Conservation (phyloP, 208 protist genomes). For the Porcisia hertigi region DNA sequence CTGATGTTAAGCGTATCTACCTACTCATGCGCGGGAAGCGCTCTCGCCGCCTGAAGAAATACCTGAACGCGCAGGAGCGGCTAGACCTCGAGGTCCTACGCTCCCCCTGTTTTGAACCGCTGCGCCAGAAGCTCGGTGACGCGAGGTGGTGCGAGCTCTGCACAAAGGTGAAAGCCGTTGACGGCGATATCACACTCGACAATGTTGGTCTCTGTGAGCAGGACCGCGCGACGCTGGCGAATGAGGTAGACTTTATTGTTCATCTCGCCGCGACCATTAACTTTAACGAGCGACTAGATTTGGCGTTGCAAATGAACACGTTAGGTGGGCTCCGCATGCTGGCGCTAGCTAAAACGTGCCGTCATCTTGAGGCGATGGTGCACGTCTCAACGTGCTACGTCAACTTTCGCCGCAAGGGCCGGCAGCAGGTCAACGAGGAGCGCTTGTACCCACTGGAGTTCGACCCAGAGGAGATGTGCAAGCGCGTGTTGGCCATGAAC, state of each 20-base stretch:
- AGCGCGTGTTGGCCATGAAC: conserved; percentile 72
- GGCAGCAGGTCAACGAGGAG: conserved; percentile 55
- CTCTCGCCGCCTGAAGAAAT: conserved; percentile 62
- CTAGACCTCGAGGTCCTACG: conserved; percentile 76
- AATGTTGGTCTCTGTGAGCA: conserved; percentile 63
- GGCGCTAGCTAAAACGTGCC: conserved; percentile 69
- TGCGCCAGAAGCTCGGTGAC: conserved; percentile 57
- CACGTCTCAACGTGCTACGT: conserved; percentile 92
- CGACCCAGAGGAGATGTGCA: conserved; percentile 79
- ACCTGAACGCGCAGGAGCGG: conserved; percentile 66
- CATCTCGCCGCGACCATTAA: conserved; percentile 90
- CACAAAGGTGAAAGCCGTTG: conserved; percentile 55
- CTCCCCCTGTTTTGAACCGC: conserved; percentile 76
- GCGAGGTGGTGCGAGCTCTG: conserved; percentile 51
- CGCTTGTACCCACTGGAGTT: conserved; percentile 76
- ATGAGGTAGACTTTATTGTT: conserved; percentile 69
- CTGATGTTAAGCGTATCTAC: conserved; percentile 73
- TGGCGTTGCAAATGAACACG: conserved; percentile 84
- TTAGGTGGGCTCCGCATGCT: conserved; percentile 79
- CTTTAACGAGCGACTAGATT: conserved; percentile 80
- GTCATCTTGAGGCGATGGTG: conserved; percentile 73
- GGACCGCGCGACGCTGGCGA: conserved; percentile 45
- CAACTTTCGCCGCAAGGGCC: conserved; percentile 67
- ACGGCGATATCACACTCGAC: conserved; percentile 77
- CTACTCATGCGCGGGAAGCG: conserved; percentile 82